Evolutionary conservation across 2,329 filamentous ascomycete genomes (phyloP).

Genomic region (Colletotrichum chlorophyti): DNA sequence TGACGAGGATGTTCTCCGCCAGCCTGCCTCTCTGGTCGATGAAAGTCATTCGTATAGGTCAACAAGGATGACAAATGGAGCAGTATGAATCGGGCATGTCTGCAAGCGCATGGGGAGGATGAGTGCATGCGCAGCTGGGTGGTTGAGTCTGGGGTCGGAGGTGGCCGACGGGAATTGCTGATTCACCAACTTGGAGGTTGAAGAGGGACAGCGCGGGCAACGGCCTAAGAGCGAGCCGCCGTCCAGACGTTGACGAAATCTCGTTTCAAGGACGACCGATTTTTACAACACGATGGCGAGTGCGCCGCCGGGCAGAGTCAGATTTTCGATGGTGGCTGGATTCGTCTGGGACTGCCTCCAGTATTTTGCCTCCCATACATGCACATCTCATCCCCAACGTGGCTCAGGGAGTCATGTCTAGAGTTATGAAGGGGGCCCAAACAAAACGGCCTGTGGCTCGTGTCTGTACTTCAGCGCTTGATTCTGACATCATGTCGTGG

Average conservation of each 20-base stretch:
- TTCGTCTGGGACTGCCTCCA: too few relatives aligned
- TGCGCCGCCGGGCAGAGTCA: neutral
- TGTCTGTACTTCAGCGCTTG: neutral
- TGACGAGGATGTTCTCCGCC: neutral
- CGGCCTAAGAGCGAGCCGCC: too few relatives aligned
- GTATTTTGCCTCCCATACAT: too few relatives aligned
- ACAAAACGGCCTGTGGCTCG: neutral
- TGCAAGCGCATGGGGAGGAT: conserved; percentile 2
- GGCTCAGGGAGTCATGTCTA: neutral
- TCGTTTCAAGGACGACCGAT: too few relatives aligned
- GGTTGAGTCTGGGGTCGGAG: conserved; percentile 3
- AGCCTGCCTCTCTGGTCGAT: conserved; percentile 16
- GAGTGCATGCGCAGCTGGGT: neutral
- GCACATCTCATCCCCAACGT: neutral
- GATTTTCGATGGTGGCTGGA: neutral
- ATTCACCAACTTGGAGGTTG: too few relatives aligned
- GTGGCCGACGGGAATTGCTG: neutral
- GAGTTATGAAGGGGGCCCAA: neutral
- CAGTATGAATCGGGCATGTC: neutral
- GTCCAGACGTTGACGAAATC: too few relatives aligned
- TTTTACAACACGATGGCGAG: too few relatives aligned
- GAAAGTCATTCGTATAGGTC: neutral
- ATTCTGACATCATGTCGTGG: too few relatives aligned
- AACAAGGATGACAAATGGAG: conserved; percentile 10
- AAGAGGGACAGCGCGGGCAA: too few relatives aligned